Evolutionary conservation across 2,329 filamentous ascomycete genomes (phyloP).

Genomic region (Stachybotrys chartarum): DNA sequence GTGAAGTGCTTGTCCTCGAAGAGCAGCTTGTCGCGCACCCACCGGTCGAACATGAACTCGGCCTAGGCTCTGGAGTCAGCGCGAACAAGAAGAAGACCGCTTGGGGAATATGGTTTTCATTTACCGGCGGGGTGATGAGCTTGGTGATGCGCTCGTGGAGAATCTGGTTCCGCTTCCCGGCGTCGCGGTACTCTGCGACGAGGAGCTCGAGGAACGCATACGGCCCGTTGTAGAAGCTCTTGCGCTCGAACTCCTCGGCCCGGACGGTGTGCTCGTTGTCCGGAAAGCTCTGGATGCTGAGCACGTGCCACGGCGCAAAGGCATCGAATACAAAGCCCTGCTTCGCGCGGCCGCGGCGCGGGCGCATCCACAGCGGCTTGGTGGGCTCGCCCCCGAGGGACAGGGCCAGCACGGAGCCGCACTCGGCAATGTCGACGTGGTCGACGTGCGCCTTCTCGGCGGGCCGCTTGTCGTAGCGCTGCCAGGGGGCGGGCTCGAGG

Average conservation of each 20-base stretch:
- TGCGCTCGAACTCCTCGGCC: slow-evolving; percentile 42
- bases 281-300: slow-evolving; percentile 51
- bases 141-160: slow-evolving; percentile 50
- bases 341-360: slow-evolving; percentile 37
- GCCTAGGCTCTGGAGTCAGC: slow-evolving; percentile 15
- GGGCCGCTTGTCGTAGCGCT: slow-evolving; percentile 43
- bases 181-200: slow-evolving; percentile 53
- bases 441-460: slow-evolving; percentile 28
- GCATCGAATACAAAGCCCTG: slow-evolving; percentile 50
- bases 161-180: slow-evolving; percentile 48
- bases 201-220: slow-evolving; percentile 55
- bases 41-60: slow-evolving; percentile 51
- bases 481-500: slow-evolving; percentile 52
- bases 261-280: slow-evolving; percentile 51
- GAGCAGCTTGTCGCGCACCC: slow-evolving; percentile 48
- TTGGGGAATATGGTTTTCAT: neutral
- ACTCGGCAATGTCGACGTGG: slow-evolving; percentile 53
- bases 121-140: slow-evolving; percentile 50
- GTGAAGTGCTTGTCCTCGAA: slow-evolving; percentile 57
- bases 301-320: slow-evolving; percentile 53
- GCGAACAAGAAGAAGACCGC: slow-evolving; percentile 2
- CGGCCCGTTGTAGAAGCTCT: slow-evolving; percentile 52
- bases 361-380: slow-evolving; percentile 39
- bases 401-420: slow-evolving; percentile 51
- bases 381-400: slow-evolving; percentile 45